Evolutionary conservation across 2,329 filamentous ascomycete species (phyloP), one percentile per base, ranked within the genome.

Genomic region (Rhinocladiella mackenziei): DNA sequence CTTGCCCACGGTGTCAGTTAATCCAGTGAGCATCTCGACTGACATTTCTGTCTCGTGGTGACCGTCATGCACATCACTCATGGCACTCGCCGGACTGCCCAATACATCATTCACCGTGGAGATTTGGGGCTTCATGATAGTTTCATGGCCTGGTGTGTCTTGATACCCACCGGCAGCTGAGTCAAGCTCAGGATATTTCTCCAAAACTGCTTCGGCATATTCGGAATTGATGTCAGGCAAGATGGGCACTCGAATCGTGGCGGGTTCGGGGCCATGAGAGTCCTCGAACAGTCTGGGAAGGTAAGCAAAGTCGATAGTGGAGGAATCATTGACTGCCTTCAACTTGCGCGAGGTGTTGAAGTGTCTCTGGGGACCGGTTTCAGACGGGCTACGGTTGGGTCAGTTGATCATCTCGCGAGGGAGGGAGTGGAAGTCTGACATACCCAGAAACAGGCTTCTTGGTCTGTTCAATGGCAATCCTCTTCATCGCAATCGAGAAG

Each of bases 231-330:
- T 53, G 42, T 70, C 65, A 45, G 72, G 67, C 43, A 77, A 64
- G 53, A 78, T 69, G 45, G 76, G 76, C 32, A 78, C 69, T 36
- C 70, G 68, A 8, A 71, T 59, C 25, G 64, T 59, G 3, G 56
- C 55, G 4, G 67, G 59, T 19, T 61, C 58, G 33, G 61, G 52
- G 20, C 62, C 46, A 10, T 60, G 49, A 10, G 57, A 38, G 13
- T 60, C 54, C 37, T 73, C 68, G 22, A 71, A 62, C 38, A 67
- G 60, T 19, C 72, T 65, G 25, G 79, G 79, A 54, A 82, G 68
- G 65, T 74, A 81, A 56, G 73, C 73, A 58, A 82, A 81, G 66
- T 83, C 79, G 48, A 83, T 76, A 30, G 78, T 78, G 29, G 76
- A 80, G 47, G 63, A 66, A 64, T 82, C 78, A 41, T 74, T 71